Evolutionary conservation across 768 basidiomycete species (phyloP).

Genomic region (Psilocybe cyanescens): DNA sequence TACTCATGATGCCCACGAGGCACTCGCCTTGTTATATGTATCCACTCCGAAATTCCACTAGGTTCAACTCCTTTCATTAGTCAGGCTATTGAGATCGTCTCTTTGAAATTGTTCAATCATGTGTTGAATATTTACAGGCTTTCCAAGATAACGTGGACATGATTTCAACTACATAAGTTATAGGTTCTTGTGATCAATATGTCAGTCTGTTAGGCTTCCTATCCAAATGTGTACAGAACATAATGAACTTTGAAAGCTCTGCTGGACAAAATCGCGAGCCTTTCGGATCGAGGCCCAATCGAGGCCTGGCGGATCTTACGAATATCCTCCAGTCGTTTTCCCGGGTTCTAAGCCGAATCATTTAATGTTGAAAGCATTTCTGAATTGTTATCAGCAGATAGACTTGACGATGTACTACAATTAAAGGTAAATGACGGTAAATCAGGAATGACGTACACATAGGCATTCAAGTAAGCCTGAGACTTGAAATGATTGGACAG

Average conservation of each 20-base stretch:
- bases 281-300: constrained; percentile 27
- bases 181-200: background rate
- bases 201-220: constrained; percentile 10
- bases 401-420: background rate
- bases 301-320: constrained; percentile 23
- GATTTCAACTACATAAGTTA: background rate
- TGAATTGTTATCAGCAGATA: background rate
- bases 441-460: background rate
- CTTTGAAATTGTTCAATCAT: background rate
- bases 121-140: background rate
- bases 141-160: background rate
- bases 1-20: too few species aligned
- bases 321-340: constrained; percentile 16
- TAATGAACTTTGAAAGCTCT: background rate
- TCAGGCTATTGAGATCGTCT: too few species aligned
- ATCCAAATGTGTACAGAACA: background rate
- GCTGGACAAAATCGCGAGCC: constrained; percentile 23
- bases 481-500: background rate
- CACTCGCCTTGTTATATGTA: too few species aligned
- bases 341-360: constrained; percentile 15
- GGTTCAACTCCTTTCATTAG: too few species aligned
- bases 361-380: constrained; percentile 1
- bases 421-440: background rate
- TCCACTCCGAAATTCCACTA: too few species aligned
- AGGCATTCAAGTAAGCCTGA: too few species aligned